phyloP scores from a whole-genome alignment of 106 monocot species.

The Dioscorea zingiberensis region DNA sequence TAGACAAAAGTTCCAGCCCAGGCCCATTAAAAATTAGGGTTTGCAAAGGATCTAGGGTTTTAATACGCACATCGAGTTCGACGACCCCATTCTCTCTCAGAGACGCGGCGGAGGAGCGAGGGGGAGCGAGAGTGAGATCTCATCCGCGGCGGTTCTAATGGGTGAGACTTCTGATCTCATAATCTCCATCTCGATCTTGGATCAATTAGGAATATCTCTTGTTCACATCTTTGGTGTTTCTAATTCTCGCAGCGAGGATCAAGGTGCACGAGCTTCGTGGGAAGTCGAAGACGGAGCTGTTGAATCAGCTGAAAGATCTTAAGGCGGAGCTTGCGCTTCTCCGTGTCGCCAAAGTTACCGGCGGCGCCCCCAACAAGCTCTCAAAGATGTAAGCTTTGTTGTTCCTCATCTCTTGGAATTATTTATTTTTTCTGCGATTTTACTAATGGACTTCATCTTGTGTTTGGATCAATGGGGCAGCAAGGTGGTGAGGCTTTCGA shows the following conservation, averaged over 20 bases:
- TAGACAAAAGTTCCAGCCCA: no score
- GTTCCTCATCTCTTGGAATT: background rate
- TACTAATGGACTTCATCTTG: background rate
- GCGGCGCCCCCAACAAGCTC: conserved; percentile 75
- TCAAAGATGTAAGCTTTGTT: conserved; percentile 50
- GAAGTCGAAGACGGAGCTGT: conserved; percentile 50
- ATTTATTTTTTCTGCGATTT: background rate
- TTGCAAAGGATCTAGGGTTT: background rate
- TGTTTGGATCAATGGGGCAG: conserved; percentile 13
- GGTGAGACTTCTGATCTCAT: background rate
- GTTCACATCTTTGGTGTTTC: background rate
- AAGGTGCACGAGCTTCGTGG: conserved; percentile 66
- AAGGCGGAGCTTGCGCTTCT: conserved; percentile 65
- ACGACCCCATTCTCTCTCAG: background rate
- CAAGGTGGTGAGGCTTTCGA: conserved; percentile 66
- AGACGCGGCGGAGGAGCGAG: background rate
- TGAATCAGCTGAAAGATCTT: conserved; percentile 65
- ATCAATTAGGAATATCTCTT: no score
- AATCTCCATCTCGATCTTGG: background rate
- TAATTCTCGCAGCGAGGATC: conserved; percentile 43
- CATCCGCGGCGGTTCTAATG: background rate
- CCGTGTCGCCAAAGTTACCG: conserved; percentile 74
- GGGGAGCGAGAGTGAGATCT: background rate
- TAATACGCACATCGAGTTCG: background rate
- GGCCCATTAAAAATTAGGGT: no score